Evolutionary conservation across 1,284 basidiomycete genomes (phyloP), one percentile per base, ranked within the genome.

Genomic region (Waitea zeae): DNA sequence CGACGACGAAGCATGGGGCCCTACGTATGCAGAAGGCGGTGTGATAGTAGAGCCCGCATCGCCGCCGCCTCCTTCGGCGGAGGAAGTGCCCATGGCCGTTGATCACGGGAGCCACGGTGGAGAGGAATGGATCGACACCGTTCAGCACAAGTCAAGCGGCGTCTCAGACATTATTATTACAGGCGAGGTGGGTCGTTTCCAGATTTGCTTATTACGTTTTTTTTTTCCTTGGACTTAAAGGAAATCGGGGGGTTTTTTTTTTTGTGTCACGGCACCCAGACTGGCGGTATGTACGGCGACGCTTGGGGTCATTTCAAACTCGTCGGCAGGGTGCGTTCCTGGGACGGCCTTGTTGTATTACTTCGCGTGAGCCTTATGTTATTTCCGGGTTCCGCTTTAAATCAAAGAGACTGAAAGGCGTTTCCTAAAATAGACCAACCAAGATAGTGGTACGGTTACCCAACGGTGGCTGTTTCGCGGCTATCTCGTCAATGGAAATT

Each of bases 381-480:
- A 7, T n/a, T n/a, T n/a, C 9, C 24, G 9, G 9, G 24, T 7
- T 9, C 24, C 24, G 24, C 24, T 7, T 26, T 26, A 7, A n/a
- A 7, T n/a, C 7, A n/a, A 7, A 7, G 9, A n/a, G 7, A 9
- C 24, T 7, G 24, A n/a, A 65, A 66, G 44, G 31, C 62, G 56
- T n/a, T 38, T 38, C 26, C 12, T 18, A 4, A 17, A 9, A 9
- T 9, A 19, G 12, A 4, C 32, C 28, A 13, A 43, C 32, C 41
- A 56, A 36, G 43, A 51, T 22, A 45, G 36, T 5, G 43, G 53
- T 28, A 42, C 35, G 17, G 36, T 49, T 35, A 38, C 50, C 9
- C 62, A 64, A 12, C 54, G 47, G 15, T 67, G 58, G 61, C 42
- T 69, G 34, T 68, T 68, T 34, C 59, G 56, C 36, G 66, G 66